Percentiles rank a stretch among this genome's conserved stretches.
These are phyloP conservation scores for Solanum ossicruentum DNA, from an alignment of 257 asterid species.

Conservation along the genomic window DNA sequence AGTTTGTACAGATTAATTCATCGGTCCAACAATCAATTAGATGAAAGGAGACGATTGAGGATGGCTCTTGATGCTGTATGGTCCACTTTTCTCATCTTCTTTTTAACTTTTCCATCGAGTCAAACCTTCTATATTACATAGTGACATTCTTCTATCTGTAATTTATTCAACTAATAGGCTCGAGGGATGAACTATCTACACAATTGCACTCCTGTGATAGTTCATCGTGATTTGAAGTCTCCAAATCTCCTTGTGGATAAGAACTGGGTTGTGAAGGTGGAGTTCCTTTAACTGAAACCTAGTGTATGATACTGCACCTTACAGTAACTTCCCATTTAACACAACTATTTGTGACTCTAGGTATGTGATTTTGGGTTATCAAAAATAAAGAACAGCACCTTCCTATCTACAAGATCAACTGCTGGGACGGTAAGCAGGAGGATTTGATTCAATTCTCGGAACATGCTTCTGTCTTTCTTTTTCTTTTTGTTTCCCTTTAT, in stretches of 20 bases:
- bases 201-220: slow-evolving; percentile 77
- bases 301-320: background rate
- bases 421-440: slow-evolving; percentile 88
- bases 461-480: background rate
- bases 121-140: background rate
- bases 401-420: slow-evolving; percentile 88
- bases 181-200: slow-evolving; percentile 97
- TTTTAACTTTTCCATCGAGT: background rate
- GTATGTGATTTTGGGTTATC: slow-evolving; percentile 94
- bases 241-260: slow-evolving; percentile 97
- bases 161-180: slow-evolving; percentile 37
- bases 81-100: background rate
- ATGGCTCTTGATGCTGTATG: slow-evolving; percentile 96
- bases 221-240: slow-evolving; percentile 94
- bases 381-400: slow-evolving; percentile 85
- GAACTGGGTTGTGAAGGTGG: slow-evolving; percentile 97
- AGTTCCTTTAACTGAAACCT: slow-evolving; percentile 3
- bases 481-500: background rate
- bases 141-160: background rate
- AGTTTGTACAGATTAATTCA: slow-evolving; percentile 86
- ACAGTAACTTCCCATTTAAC: background rate
- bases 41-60: slow-evolving; percentile 81
- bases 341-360: slow-evolving; percentile 26
- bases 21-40: slow-evolving; percentile 86
- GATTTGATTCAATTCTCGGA: background rate